phyloP scores from a whole-genome alignment of 1,284 basidiomycete species.

The Leccinum olivaceoglutinosum region DNA sequence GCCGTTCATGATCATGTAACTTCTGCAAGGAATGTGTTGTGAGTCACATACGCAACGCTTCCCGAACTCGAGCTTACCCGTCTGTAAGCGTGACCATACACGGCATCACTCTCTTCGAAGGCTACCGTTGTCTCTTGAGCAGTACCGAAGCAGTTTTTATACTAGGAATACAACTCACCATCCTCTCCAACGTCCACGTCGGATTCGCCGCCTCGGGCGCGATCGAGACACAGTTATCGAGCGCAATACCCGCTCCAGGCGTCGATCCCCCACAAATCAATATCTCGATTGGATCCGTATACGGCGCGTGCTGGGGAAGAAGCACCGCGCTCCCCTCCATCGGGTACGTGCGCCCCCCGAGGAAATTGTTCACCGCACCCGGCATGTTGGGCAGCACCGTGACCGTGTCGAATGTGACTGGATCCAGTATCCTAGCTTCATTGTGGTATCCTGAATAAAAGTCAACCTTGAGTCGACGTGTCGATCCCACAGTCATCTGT shows the following conservation, averaged over 20 bases:
- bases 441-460: constrained; percentile 59
- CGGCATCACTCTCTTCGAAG: constrained; percentile 69
- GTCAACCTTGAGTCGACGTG: constrained; percentile 1
- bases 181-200: constrained; percentile 65
- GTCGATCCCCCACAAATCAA: constrained; percentile 77
- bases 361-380: constrained; percentile 67
- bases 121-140: constrained; percentile 34
- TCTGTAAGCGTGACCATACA: constrained; percentile 67
- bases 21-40: constrained; percentile 39
- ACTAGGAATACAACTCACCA: constrained; percentile 41
- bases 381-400: constrained; percentile 65
- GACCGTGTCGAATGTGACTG: constrained; percentile 56
- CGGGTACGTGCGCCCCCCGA: constrained; percentile 73
- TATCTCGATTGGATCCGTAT: constrained; percentile 60
- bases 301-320: constrained; percentile 65
- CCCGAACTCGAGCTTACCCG: constrained; percentile 16
- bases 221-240: constrained; percentile 69
- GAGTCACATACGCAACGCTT: not conserved
- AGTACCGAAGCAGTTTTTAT: not conserved
- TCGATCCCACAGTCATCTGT: not conserved
- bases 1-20: constrained; percentile 69
- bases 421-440: constrained; percentile 71
- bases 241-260: constrained; percentile 43
- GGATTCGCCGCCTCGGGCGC: constrained; percentile 54
- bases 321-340: constrained; percentile 66